These are phyloP conservation scores for Cymbidium sinense DNA, from an alignment of 106 monocot species.

Conservation along the genomic window DNA sequence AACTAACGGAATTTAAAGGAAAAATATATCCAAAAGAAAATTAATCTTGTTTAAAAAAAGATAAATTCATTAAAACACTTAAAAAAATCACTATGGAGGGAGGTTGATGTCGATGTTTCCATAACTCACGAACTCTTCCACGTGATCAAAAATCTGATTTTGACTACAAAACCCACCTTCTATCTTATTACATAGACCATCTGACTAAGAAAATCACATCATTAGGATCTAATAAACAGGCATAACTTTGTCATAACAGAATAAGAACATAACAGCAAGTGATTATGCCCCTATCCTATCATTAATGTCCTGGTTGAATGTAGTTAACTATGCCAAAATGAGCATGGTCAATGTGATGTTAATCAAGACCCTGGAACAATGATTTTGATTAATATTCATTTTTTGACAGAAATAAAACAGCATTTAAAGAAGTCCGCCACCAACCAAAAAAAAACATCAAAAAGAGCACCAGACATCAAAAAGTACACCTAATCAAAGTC, in stretches of 20 bases:
- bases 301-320: neutral
- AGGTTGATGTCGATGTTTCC: neutral
- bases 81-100: neutral
- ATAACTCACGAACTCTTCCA: too few relatives aligned
- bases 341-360: neutral
- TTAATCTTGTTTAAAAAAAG: neutral
- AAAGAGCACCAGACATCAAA: neutral
- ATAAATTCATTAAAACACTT: neutral
- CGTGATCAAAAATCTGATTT: neutral
- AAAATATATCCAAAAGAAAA: neutral
- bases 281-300: neutral
- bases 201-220: neutral
- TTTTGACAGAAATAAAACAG: neutral
- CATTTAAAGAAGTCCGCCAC: neutral
- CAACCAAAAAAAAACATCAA: neutral
- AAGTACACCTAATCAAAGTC: neutral
- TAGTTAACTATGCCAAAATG: neutral
- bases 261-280: neutral
- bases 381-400: neutral
- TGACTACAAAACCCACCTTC: neutral
- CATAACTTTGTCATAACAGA: neutral
- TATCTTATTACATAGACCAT: neutral
- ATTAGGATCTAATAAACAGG: neutral
- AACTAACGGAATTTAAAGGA: neutral
- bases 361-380: neutral